A percentile compares a stretch with the other conserved stretches of the same genome.
phyloP scores from a whole-genome alignment of 1,284 basidiomycete genomes.

The Grifola frondosa region DNA sequence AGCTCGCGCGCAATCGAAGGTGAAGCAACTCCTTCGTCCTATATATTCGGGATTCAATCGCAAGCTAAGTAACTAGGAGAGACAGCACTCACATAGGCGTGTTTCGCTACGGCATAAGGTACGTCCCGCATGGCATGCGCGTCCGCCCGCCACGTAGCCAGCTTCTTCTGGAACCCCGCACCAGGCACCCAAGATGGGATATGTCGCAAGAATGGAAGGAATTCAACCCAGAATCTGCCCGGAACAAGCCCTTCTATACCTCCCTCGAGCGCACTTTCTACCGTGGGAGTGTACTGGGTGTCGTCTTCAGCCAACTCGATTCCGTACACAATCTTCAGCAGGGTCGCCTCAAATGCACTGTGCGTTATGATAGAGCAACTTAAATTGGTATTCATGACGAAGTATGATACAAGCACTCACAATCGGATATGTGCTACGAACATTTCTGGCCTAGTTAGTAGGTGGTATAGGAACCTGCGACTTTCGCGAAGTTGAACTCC shows the following conservation, averaged over 20 bases:
- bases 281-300: constrained; percentile 13
- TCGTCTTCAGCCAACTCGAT: constrained; percentile 5
- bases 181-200: constrained; percentile 29
- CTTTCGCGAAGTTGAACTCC: background rate
- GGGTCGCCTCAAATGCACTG: constrained; percentile 14
- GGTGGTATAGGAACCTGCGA: background rate
- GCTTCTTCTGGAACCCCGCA: constrained; percentile 14
- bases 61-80: no score
- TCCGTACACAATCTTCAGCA: constrained; percentile 21
- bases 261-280: constrained; percentile 11
- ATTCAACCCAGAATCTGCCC: constrained; percentile 16
- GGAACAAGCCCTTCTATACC: constrained; percentile 10
- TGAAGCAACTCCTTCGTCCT: background rate
- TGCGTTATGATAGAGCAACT: no score
- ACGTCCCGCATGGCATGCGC: background rate
- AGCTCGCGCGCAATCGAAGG: constrained; percentile 2
- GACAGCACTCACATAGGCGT: background rate
- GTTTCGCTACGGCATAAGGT: constrained; percentile 4
- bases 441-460: background rate
- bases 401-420: no score
- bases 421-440: background rate
- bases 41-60: background rate
- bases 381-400: no score
- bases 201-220: constrained; percentile 17
- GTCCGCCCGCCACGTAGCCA: background rate